Base-by-base conservation (phyloP, 495 filamentous ascomycete genomes). In the Staphylotrichum longicolle region DNA sequence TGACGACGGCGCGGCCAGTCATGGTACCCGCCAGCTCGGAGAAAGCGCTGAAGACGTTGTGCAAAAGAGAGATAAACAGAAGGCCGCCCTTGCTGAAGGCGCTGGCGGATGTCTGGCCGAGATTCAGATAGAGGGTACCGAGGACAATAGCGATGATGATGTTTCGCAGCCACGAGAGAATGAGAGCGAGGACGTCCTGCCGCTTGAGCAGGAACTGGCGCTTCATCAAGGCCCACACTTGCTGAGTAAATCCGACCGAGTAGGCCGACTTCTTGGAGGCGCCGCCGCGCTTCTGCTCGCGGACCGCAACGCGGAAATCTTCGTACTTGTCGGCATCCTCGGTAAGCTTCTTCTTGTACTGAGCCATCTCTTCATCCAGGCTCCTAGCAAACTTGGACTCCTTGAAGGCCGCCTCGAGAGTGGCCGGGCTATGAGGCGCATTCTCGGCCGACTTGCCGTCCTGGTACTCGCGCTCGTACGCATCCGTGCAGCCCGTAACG, bases 181-280 rank as follows among this genome's bases (percentile, higher is more conserved):
- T 77, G n/a, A 92, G 75, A 3, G 82, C 82, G 66, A 93, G 89
- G 53, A 87, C 87, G 67, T 96, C 91, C 67, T 93, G 89, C 82
- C 87, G 88, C 74, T 93, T 93, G 63, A 93, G 84, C 34, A 89
- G 76, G 69, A 89, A 93, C 68, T 96, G 91, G 1, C 91, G 82
- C 66, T 91, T 86, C 82, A 91, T 89, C 57, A 94, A 67, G 6
- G 88, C 87, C 89, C 88, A 93, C 7, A 93, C 78, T 68, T 96
- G 91, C 2, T 88, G 75, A 57, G 87, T 83, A 70, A 90, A 92
- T 0, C 89, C 88, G 53, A 93, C 87, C 0, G 84, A 88, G 76
- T 96, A 96, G 12, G 91, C 88, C 3, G 88, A 90, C 48, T 80
- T 83, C 64, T 85, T 82, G 0, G 77, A 72, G 0, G 88, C 82